Evolutionary conservation across 2,329 filamentous ascomycete species (phyloP), one percentile per base, ranked within the genome.

Genomic region (Cryphonectria naterciae): DNA sequence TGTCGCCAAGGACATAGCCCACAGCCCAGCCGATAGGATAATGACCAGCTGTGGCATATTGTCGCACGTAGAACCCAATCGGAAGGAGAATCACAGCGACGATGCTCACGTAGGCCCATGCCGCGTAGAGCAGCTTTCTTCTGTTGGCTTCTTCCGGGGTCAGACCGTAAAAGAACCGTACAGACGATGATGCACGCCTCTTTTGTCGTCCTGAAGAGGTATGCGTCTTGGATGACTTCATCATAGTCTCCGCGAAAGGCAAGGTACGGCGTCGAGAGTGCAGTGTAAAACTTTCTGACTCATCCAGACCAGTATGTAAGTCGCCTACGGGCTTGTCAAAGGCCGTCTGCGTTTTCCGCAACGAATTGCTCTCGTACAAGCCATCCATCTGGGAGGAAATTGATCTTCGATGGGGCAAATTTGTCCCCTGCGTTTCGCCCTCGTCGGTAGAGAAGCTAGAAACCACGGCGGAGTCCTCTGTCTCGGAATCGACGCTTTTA

Each of bases 21-120:
- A 98, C 80, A 0, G 94, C 95, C 96, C 96, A 99, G 2, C 95
- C 93, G 61, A 99, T 88, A 0, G 96, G 94, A 76, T 99, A 96
- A 67, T 89, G 83, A 22, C 89, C 89, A 46, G 86, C 77, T 1
- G 99, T 84, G 19, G 94, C 94, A 73, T 87, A 85, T 60, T 82
- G 81, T 54, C 86, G 82, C 65, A 98, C 89, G 75, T 93, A 92
- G 2, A 85, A 84, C 68, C 94, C 88, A 39, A 98, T 86, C 0
- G 90, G 92, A 3, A 89, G 81, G 4, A 97, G 81, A 67, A 97
- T 88, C 43, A 93, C 87, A 0, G 83, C 76, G 11, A 91, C 67
- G 10, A 97, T 88, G 64, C 89, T 87, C 0, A 85, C 71, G 79
- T 98, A 98, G 25, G 94, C 89, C 77, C 93, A 96, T 0, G 83